Conservation (phyloP, 1,284 basidiomycete species). For the Tilletia setariae region DNA sequence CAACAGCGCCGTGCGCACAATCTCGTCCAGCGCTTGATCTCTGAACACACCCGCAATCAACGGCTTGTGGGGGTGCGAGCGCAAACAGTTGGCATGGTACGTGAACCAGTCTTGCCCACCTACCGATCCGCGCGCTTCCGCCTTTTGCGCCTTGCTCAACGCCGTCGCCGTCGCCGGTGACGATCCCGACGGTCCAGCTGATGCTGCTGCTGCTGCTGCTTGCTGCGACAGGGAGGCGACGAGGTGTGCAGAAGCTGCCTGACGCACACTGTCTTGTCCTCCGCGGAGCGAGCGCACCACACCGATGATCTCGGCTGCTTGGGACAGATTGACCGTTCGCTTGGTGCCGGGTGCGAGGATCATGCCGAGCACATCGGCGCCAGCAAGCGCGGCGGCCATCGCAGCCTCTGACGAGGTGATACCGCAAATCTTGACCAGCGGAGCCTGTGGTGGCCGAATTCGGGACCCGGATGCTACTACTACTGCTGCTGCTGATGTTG, state of each 20-base stretch:
- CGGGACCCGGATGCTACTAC: neutral
- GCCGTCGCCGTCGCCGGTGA: too few species aligned
- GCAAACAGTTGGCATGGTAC: conserved; percentile 32
- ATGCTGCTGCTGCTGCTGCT: too few species aligned
- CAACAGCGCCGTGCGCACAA: conserved; percentile 29
- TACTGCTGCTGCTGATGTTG: conserved; percentile 37
- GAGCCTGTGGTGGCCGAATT: conserved; percentile 6
- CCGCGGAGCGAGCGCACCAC: conserved; percentile 36
- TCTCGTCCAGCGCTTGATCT: conserved; percentile 46
- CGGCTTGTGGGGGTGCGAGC: conserved; percentile 32
- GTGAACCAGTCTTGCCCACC: conserved; percentile 35
- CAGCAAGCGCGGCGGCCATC: conserved; percentile 39
- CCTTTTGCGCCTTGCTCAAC: neutral
- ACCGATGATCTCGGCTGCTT: conserved; percentile 40
- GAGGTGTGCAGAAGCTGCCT: neutral
- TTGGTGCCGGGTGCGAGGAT: conserved; percentile 50
- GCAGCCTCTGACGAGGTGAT: conserved; percentile 41
- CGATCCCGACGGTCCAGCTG: too few species aligned
- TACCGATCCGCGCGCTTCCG: conserved; percentile 2
- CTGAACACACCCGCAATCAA: conserved; percentile 53
- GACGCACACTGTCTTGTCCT: conserved; percentile 16
- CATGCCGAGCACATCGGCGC: conserved; percentile 52
- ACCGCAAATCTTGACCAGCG: conserved; percentile 52
- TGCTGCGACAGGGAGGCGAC: neutral
- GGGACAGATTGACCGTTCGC: conserved; percentile 33